Evolutionary conservation across 2,329 filamentous ascomycete genomes (phyloP).

Genomic region (Paraphoma chrysanthemicola): DNA sequence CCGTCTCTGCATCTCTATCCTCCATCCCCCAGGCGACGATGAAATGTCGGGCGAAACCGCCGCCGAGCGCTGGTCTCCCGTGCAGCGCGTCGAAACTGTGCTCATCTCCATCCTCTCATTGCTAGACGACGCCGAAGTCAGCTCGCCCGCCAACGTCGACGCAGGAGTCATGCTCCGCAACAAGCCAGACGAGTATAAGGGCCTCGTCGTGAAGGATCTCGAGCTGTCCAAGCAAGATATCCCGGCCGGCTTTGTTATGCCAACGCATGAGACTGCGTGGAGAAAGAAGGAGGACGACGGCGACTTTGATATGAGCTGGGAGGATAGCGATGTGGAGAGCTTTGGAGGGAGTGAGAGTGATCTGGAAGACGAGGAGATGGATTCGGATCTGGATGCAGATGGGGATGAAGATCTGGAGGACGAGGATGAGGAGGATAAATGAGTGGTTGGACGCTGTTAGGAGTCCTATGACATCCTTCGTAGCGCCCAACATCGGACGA

Average conservation of each 20-base stretch:
- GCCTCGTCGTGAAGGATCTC: slow-evolving; percentile 72
- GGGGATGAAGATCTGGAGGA: slow-evolving; percentile 48
- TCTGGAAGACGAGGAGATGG: slow-evolving; percentile 63
- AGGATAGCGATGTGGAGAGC: slow-evolving; percentile 63
- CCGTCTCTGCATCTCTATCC: slow-evolving; percentile 93
- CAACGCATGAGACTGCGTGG: slow-evolving; percentile 70
- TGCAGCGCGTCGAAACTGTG: slow-evolving; percentile 93
- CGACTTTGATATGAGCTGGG: slow-evolving; percentile 61
- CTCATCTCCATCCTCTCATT: slow-evolving; percentile 90
- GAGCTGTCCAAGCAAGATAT: slow-evolving; percentile 79
- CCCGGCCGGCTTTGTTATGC: slow-evolving; percentile 81
- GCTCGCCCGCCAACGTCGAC: slow-evolving; percentile 93
- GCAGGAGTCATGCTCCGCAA: slow-evolving; percentile 87
- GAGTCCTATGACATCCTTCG: too few relatives aligned
- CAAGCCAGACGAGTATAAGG: slow-evolving; percentile 71
- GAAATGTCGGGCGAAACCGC: slow-evolving; percentile 89
- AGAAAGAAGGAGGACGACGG: slow-evolving; percentile 66
- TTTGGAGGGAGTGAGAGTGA: slow-evolving; percentile 73
- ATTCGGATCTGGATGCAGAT: slow-evolving; percentile 62
- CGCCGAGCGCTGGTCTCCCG: slow-evolving; percentile 90
- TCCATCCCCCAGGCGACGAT: slow-evolving; percentile 91
- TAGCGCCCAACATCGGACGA: neutral
- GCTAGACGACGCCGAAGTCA: slow-evolving; percentile 92
- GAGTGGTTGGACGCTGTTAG: too few relatives aligned
- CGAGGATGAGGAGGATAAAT: slow-evolving; percentile 34